These are phyloP conservation scores for Hypoxylon sp. DNA, from an alignment of 2,329 filamentous ascomycete species.

Conservation along the genomic window DNA sequence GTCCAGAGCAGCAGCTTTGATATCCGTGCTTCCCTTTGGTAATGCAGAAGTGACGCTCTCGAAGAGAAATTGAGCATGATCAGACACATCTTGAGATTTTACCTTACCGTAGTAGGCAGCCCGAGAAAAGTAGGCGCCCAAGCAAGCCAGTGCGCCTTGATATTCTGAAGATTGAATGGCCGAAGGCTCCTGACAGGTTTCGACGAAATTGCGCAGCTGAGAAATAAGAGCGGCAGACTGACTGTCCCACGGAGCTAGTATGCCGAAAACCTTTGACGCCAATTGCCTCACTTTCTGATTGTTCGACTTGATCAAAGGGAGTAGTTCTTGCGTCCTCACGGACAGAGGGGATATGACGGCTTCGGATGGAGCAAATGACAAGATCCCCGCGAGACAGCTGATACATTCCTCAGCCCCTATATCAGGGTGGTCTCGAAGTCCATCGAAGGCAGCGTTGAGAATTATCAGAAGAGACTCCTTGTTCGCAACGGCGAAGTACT, in stretches of 20 bases:
- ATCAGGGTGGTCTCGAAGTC: slow-evolving; percentile 62
- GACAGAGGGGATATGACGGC: slow-evolving; percentile 55
- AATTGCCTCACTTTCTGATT: slow-evolving; percentile 75
- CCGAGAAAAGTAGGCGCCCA: slow-evolving; percentile 49
- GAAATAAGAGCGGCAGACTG: slow-evolving; percentile 59
- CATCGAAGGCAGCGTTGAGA: slow-evolving; percentile 69
- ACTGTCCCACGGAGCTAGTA: slow-evolving; percentile 76
- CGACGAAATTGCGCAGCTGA: slow-evolving; percentile 50
- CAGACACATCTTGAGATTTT: slow-evolving; percentile 33
- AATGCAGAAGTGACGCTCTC: slow-evolving; percentile 39
- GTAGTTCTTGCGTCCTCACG: slow-evolving; percentile 64
- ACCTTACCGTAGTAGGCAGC: slow-evolving; percentile 48
- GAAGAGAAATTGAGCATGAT: slow-evolving; percentile 47
- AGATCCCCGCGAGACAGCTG: slow-evolving; percentile 48
- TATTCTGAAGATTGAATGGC: slow-evolving; percentile 50
- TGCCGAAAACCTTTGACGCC: slow-evolving; percentile 79
- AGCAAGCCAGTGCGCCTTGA: slow-evolving; percentile 50
- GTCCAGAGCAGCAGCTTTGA: slow-evolving; percentile 50
- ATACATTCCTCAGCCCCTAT: slow-evolving; percentile 52
- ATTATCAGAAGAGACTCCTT: slow-evolving; percentile 58
- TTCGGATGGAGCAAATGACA: slow-evolving; percentile 51
- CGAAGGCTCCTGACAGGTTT: slow-evolving; percentile 45
- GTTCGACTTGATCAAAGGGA: slow-evolving; percentile 76
- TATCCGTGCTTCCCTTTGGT: slow-evolving; percentile 40
- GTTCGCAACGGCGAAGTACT: slow-evolving; percentile 63